Evolutionary conservation across 2,329 filamentous ascomycete species (phyloP).

Genomic region (Sphaerulina vaccinii): DNA sequence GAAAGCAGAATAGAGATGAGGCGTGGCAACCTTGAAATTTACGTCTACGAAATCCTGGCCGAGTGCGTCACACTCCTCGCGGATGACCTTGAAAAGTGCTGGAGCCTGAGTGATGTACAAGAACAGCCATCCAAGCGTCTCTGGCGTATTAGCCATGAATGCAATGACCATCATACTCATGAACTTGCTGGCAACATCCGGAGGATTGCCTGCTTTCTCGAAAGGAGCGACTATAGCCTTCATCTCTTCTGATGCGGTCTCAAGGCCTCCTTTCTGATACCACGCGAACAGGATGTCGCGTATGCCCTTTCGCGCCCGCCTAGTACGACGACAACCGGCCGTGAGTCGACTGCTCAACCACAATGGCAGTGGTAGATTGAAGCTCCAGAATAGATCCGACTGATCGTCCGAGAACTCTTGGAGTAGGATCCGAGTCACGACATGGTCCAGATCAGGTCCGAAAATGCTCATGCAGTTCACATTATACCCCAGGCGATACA

Average conservation of each 20-base stretch:
- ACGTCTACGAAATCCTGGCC: constrained; percentile 1
- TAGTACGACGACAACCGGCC: not conserved
- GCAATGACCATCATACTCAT: constrained; percentile 16
- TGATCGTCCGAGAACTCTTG: not conserved
- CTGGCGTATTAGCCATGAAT: constrained; percentile 12
- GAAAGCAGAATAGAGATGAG: constrained; percentile 13
- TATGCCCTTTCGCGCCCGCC: not conserved
- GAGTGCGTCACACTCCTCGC: constrained; percentile 11
- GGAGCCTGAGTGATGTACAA: constrained; percentile 7
- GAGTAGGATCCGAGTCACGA: not conserved
- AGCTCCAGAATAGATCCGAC: not conserved
- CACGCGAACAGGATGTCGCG: not conserved
- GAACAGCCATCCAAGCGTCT: constrained; percentile 13
- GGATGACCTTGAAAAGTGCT: constrained; percentile 7
- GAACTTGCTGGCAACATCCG: constrained; percentile 13
- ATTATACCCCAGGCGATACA: constrained; percentile 14
- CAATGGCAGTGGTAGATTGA: not conserved
- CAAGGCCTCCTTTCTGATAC: not conserved
- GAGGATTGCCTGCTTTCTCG: constrained; percentile 1
- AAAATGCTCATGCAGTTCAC: constrained; percentile 16
- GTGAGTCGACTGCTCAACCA: not conserved
- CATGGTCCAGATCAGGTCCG: constrained; percentile 9
- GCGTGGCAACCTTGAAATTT: constrained; percentile 1
- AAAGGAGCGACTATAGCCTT: not conserved
- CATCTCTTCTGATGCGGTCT: not conserved